Conservation (phyloP, 129 eudicot genomes). For the Rutidosis leptorrhynchoides region DNA sequence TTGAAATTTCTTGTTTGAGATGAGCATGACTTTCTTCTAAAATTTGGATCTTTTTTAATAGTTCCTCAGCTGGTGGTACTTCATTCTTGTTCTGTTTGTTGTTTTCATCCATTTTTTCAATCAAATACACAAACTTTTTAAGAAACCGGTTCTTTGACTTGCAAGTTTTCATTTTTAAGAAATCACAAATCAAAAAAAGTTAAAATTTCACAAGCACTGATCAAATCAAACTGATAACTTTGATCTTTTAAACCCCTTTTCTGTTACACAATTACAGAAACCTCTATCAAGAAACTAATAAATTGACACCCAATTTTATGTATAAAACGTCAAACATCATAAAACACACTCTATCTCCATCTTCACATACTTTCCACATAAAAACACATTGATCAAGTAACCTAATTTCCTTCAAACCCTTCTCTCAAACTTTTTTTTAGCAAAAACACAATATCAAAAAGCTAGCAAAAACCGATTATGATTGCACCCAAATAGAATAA, state of each 20-base stretch:
- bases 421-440: constrained; percentile 6
- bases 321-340: constrained; percentile 19
- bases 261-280: constrained; percentile 2
- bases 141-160: constrained; percentile 22
- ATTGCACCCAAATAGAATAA: constrained; percentile 16
- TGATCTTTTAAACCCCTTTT: constrained; percentile 4
- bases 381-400: constrained; percentile 34
- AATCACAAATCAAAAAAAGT: constrained; percentile 15
- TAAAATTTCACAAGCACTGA: neutral
- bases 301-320: constrained; percentile 21
- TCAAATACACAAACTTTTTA: constrained; percentile 29
- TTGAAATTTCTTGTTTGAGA: constrained; percentile 85
- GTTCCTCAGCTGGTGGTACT: constrained; percentile 67
- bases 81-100: constrained; percentile 29
- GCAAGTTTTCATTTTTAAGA: constrained; percentile 5
- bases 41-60: constrained; percentile 84
- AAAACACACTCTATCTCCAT: constrained; percentile 35
- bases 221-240: constrained; percentile 5
- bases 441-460: constrained; percentile 22
- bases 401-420: constrained; percentile 10
- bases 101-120: constrained; percentile 31
- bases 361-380: constrained; percentile 23
- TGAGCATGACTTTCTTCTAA: constrained; percentile 81
- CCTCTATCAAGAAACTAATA: neutral
- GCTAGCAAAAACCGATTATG: constrained; percentile 22